Conservation (phyloP, 2,329 filamentous ascomycete genomes). For the Aspergillus glaucus region DNA sequence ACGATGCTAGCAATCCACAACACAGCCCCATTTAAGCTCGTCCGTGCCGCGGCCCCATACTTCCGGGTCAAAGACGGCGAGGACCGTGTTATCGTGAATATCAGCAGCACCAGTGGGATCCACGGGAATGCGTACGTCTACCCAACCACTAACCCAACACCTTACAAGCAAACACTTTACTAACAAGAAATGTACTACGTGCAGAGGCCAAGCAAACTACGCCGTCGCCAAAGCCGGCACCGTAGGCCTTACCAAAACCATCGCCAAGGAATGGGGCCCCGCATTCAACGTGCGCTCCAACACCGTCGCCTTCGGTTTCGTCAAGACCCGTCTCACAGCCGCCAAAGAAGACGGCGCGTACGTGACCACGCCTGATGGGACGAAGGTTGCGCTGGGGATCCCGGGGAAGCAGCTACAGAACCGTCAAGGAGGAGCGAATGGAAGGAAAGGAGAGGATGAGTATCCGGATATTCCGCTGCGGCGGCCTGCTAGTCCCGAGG, state of each 20-base stretch:
- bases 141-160: not conserved
- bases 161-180: not conserved
- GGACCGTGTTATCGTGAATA: slow-evolving; percentile 73
- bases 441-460: slow-evolving; percentile 32
- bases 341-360: slow-evolving; percentile 81
- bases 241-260: slow-evolving; percentile 75
- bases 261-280: slow-evolving; percentile 88
- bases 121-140: slow-evolving; percentile 64
- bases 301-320: slow-evolving; percentile 77
- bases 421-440: slow-evolving; percentile 28
- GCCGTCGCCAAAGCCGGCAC: slow-evolving; percentile 78
- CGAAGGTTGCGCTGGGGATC: slow-evolving; percentile 69
- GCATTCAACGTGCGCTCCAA: slow-evolving; percentile 75
- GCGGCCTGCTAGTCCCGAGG: slow-evolving; percentile 68
- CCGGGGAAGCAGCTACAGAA: slow-evolving; percentile 51
- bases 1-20: slow-evolving; percentile 78
- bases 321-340: slow-evolving; percentile 71
- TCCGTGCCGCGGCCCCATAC: slow-evolving; percentile 73
- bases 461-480: slow-evolving; percentile 71
- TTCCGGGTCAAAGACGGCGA: slow-evolving; percentile 82
- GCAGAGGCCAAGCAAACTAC: slow-evolving; percentile 76
- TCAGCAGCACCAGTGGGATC: slow-evolving; percentile 72
- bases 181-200: not conserved
- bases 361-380: slow-evolving; percentile 67
- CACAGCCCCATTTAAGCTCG: slow-evolving; percentile 78